These are phyloP conservation scores for Cordyceps farinosa DNA, from an alignment of 2,329 filamentous ascomycete genomes.

Conservation along the genomic window DNA sequence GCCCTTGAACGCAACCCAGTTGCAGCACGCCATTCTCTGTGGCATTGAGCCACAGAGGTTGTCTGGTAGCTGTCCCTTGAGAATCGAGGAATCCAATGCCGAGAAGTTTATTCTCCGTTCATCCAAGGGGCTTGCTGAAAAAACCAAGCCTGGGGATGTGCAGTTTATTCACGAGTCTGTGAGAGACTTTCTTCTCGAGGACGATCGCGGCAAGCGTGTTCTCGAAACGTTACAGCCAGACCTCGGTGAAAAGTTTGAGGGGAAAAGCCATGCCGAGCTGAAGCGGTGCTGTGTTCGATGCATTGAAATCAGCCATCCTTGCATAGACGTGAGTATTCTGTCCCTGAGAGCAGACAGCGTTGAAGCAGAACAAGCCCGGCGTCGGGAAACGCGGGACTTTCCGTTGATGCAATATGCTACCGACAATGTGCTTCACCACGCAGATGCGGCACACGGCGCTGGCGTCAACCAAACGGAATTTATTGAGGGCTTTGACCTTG, in stretches of 20 bases:
- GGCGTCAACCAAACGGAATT: neutral
- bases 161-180: constrained; percentile 52
- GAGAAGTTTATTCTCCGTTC: constrained; percentile 33
- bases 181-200: constrained; percentile 41
- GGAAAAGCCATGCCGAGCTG: constrained; percentile 19
- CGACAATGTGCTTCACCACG: constrained; percentile 19
- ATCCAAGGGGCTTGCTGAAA: constrained; percentile 46
- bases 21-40: constrained; percentile 34
- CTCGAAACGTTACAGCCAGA: constrained; percentile 20
- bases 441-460: constrained; percentile 13
- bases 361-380: too few species aligned
- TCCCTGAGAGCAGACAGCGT: too few species aligned
- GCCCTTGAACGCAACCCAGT: constrained; percentile 40
- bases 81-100: constrained; percentile 25
- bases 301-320: neutral
- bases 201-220: constrained; percentile 22
- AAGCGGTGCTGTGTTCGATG: constrained; percentile 20
- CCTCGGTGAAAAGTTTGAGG: neutral
- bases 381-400: neutral
- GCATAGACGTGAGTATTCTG: too few species aligned
- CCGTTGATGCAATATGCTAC: constrained; percentile 22
- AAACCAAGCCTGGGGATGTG: constrained; percentile 30
- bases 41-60: rapidly evolving
- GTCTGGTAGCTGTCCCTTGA: constrained; percentile 24
- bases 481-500: neutral